These are phyloP conservation scores for Linaria vulgaris DNA, from an alignment of 257 asterid species.

Conservation along the genomic window DNA sequence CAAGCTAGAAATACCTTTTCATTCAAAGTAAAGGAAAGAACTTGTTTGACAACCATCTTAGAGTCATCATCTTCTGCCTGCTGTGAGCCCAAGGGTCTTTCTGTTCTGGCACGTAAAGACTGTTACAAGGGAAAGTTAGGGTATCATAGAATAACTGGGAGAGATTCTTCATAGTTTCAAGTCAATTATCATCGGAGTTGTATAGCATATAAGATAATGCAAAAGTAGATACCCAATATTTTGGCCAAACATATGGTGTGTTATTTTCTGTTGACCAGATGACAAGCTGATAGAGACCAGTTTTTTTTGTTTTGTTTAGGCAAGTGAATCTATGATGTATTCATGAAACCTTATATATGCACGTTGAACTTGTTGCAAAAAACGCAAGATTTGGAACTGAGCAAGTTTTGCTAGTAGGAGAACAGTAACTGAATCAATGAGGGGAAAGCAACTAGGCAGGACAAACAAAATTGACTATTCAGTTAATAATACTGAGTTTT, in stretches of 20 bases:
- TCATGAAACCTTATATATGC: background rate
- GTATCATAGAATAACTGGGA: constrained; percentile 17
- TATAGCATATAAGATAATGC: constrained; percentile 5
- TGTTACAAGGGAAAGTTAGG: constrained; percentile 38
- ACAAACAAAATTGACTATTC: background rate
- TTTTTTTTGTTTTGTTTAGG: background rate
- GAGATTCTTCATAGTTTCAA: constrained; percentile 1
- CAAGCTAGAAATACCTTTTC: constrained; percentile 57
- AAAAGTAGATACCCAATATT: constrained; percentile 9
- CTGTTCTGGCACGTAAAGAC: constrained; percentile 89
- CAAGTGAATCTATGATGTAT: constrained; percentile 2
- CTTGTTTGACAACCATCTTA: constrained; percentile 57
- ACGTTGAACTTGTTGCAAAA: background rate
- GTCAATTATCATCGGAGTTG: background rate
- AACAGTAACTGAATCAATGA: constrained; percentile 1
- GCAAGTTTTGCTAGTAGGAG: background rate
- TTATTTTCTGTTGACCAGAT: background rate
- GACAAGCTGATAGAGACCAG: background rate
- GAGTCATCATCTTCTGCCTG: constrained; percentile 51
- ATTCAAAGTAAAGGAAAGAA: constrained; percentile 64
- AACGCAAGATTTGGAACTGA: background rate
- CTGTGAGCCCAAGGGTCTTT: constrained; percentile 43
- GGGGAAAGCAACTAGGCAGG: background rate
- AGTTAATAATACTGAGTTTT: too few species aligned
- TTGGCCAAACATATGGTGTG: background rate